Percentiles rank a stretch among this genome's conserved stretches.
phyloP scores from a whole-genome alignment of 2,329 filamentous ascomycete genomes.

The Diaporthe vaccinii region DNA sequence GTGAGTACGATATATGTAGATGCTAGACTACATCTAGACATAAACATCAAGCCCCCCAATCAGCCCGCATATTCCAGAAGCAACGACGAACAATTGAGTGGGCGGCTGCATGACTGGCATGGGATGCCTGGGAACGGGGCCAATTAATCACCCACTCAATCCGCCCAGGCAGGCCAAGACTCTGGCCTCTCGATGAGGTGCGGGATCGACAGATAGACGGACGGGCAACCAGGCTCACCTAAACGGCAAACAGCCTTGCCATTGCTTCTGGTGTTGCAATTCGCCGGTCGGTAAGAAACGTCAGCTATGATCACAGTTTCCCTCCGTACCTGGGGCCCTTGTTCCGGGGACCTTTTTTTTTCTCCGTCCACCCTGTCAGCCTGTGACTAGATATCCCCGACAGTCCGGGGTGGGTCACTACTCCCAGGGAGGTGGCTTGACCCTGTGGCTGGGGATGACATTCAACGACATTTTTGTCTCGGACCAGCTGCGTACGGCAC shows the following conservation, averaged over 20 bases:
- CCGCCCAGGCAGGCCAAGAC: conserved; percentile 2
- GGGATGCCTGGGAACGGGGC: conserved; percentile 9
- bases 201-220: conserved; percentile 4
- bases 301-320: background rate
- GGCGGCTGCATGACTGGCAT: conserved; percentile 18
- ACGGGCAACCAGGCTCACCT: background rate
- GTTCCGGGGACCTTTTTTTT: background rate
- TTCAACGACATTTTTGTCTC: conserved; percentile 3
- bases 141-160: conserved; percentile 7
- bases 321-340: background rate
- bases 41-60: background rate
- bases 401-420: background rate
- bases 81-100: conserved; percentile 17
- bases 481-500: background rate
- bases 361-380: background rate
- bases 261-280: background rate
- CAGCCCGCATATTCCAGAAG: conserved; percentile 25
- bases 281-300: background rate
- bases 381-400: background rate
- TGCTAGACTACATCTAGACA: background rate
- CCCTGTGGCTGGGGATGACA: conserved; percentile 5
- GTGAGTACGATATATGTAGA: background rate
- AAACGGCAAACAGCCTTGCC: background rate
- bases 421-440: conserved; percentile 28
- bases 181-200: conserved; percentile 10